Conservation (phyloP, 1,284 basidiomycete genomes). For the Fomes fomentarius region DNA sequence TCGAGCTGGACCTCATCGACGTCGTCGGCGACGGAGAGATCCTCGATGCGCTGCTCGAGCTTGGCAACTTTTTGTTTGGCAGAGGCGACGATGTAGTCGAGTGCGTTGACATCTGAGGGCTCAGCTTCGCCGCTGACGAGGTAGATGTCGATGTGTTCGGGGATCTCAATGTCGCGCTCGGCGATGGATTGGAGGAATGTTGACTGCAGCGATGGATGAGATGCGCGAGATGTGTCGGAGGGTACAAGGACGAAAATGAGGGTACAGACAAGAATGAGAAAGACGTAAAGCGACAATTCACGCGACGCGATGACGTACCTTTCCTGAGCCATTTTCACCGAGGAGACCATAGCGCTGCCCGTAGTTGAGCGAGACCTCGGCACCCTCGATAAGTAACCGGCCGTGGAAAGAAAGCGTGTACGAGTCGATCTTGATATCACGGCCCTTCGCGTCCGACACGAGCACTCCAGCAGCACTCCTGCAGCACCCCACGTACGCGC, state of each 20-base stretch:
- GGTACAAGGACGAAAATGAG: not conserved
- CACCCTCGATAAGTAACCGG: slow-evolving; percentile 89
- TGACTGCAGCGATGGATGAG: slow-evolving; percentile 32
- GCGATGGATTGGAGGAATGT: slow-evolving; percentile 69
- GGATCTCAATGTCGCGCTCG: slow-evolving; percentile 93
- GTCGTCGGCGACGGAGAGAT: slow-evolving; percentile 87
- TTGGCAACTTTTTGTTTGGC: slow-evolving; percentile 96
- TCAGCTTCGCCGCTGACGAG: slow-evolving; percentile 96
- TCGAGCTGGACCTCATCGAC: slow-evolving; percentile 89
- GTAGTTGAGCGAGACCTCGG: slow-evolving; percentile 90
- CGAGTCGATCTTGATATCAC: slow-evolving; percentile 97
- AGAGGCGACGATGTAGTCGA: slow-evolving; percentile 95
- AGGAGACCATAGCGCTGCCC: slow-evolving; percentile 95
- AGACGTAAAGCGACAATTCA: not conserved
- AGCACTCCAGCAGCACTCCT: slow-evolving; percentile 92
- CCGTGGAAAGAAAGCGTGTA: slow-evolving; percentile 99
- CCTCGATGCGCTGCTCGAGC: slow-evolving; percentile 94
- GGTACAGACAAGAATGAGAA: slow-evolving; percentile 24
- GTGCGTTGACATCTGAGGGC: slow-evolving; percentile 93
- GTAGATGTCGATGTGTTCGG: slow-evolving; percentile 97
- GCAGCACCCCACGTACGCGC: not conserved
- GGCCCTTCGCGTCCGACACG: slow-evolving; percentile 88
- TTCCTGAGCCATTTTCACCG: slow-evolving; percentile 97
- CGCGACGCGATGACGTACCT: slow-evolving; percentile 58
- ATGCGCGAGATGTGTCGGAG: not conserved